A percentile compares a stretch with the other conserved stretches of the same genome.
Evolutionary conservation across 352 stramenopile species (phyloP).

Genomic region (Phytopythium vexans): DNA sequence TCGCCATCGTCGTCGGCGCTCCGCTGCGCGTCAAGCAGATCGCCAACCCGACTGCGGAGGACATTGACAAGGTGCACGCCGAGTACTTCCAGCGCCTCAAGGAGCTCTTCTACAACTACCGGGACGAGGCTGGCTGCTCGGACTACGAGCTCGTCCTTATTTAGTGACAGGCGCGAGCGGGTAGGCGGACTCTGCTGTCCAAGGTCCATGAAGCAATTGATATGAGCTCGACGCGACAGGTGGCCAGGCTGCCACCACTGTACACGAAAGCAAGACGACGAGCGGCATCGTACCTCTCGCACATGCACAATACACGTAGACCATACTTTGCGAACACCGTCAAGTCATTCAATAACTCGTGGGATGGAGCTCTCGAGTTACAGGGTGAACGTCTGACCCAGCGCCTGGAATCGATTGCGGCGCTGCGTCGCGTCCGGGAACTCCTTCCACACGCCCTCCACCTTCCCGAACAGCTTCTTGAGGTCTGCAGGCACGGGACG

Average conservation of each 20-base stretch:
- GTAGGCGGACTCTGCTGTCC: too few relatives aligned
- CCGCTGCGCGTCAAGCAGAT: constrained; percentile 53
- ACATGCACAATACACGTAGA: too few relatives aligned
- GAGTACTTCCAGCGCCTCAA: constrained; percentile 57
- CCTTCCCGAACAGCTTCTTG: constrained; percentile 18
- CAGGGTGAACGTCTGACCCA: constrained; percentile 24
- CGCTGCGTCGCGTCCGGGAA: constrained; percentile 51
- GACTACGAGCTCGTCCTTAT: constrained; percentile 78
- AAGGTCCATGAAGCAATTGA: too few relatives aligned
- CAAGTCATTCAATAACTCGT: too few relatives aligned
- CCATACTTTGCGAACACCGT: too few relatives aligned
- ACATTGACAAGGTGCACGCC: constrained; percentile 62
- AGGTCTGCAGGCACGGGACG: constrained; percentile 50
- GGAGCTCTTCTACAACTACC: constrained; percentile 69
- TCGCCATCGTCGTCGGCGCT: constrained; percentile 62
- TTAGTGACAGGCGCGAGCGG: background rate
- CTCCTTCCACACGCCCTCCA: constrained; percentile 41
- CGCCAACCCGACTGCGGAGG: constrained; percentile 35
- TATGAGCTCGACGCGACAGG: too few relatives aligned
- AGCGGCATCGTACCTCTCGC: too few relatives aligned
- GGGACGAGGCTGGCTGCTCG: constrained; percentile 63
- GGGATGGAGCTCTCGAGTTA: background rate
- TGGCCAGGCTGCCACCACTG: too few relatives aligned
- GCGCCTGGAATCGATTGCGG: constrained; percentile 53
- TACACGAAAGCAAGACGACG: too few relatives aligned